Base-by-base conservation (phyloP, 2,329 filamentous ascomycete genomes). In the Emmonsia crescens region DNA sequence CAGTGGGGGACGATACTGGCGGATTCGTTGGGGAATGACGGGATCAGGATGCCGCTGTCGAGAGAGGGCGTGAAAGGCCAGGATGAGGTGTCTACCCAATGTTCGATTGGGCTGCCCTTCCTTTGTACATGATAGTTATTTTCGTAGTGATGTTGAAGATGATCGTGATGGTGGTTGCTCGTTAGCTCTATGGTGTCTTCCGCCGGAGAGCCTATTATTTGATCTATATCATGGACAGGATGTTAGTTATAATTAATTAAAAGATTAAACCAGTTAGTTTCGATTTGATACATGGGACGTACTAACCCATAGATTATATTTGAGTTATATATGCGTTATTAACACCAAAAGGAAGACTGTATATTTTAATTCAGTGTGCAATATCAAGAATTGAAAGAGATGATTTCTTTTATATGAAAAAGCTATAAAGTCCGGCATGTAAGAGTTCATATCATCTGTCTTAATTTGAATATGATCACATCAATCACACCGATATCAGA, bases 61-160 rank as follows among this genome's bases (percentile, higher is more conserved):
- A 46, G 16, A 42, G 55, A 27, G 24, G 38, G 36, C 2, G 38
- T 38, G 24, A 57, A 57, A 16, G 55, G 55, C 55, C 55, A 57
- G 29, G 55, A 57, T 57, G 38, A 57, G 27, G 55, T 57, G 55
- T 57, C 55, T 42, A 57, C 55, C 55, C 55, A 57, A 57, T 57
- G 55, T 19, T 57, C 38, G 24, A 57, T 57, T 46, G 55, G 55
- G 55, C 55, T 57, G 24, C 38, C 55, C 46, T 46, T 57, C 19
- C n/a, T 24, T 5, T 55, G 52, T 38, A 31, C 52, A 38, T 40
- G 52, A 38, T 12, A 19, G 27, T 33, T 12, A 40, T 46, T 31
- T 10, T 42, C 10, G 36, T 38, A 27, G 12, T 57, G 38, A n/a
- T 33, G 29, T 5, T 19, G 29, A 31, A 6, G 24, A 33, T 33